A percentile compares a stretch with the other conserved stretches of the same genome.
phyloP scores from a whole-genome alignment of 2,329 filamentous ascomycete genomes.

The Colletotrichum kahawae region DNA sequence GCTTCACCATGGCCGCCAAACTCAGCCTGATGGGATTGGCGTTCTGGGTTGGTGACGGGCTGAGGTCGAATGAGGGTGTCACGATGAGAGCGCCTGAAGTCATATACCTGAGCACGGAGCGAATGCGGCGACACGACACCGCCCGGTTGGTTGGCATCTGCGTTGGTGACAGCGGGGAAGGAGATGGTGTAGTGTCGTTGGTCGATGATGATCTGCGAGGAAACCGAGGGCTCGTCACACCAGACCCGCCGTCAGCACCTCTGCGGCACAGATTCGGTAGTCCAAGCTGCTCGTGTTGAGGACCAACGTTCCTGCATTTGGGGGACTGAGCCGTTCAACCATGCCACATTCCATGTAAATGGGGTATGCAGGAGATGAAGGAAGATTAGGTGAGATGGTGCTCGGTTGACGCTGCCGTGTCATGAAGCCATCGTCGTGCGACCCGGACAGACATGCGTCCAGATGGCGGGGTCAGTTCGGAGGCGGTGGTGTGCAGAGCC shows the following conservation, averaged over 20 bases:
- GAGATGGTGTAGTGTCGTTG: slow-evolving; percentile 10
- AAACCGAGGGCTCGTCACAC: slow-evolving; percentile 8
- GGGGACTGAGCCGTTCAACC: background rate
- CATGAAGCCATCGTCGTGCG: slow-evolving; percentile 14
- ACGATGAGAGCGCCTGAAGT: background rate
- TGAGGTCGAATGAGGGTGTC: background rate
- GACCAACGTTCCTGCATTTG: slow-evolving; percentile 8
- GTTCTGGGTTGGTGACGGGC: background rate
- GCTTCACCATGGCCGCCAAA: background rate
- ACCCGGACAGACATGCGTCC: background rate
- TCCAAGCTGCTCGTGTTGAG: background rate
- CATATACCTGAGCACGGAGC: background rate
- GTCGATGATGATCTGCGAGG: background rate
- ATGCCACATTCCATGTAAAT: background rate
- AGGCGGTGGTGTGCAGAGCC: background rate
- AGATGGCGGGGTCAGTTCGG: background rate
- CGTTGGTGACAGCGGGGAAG: background rate
- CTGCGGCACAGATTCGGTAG: slow-evolving; percentile 13
- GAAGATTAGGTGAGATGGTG: background rate
- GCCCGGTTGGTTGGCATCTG: background rate
- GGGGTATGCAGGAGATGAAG: background rate
- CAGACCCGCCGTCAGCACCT: slow-evolving; percentile 6
- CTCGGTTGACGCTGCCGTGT: background rate
- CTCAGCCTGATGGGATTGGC: background rate
- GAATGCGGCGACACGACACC: background rate